Evolutionary conservation across 129 eudicot species (phyloP).

Genomic region (Erigeron canadensis): DNA sequence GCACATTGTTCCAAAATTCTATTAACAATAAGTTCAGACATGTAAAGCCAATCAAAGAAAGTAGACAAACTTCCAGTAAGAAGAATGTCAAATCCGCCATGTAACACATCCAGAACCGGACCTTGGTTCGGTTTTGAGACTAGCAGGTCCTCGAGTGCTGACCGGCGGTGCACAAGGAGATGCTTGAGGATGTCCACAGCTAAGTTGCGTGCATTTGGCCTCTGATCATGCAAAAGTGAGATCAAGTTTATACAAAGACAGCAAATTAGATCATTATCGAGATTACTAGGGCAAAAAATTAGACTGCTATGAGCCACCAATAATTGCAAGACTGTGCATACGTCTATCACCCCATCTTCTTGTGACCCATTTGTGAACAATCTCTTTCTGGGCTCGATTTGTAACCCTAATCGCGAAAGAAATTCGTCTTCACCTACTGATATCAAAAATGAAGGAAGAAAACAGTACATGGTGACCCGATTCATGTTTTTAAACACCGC

Average conservation of each 20-base stretch:
- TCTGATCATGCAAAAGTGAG: conserved; percentile 70
- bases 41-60: conserved; percentile 76
- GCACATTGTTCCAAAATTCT: conserved; percentile 87
- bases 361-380: conserved; percentile 23
- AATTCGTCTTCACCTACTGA: conserved; percentile 88
- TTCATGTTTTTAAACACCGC: conserved; percentile 76
- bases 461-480: conserved; percentile 75
- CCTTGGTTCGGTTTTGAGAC: conserved; percentile 91
- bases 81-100: conserved; percentile 88
- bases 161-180: conserved; percentile 85
- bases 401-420: conserved; percentile 72
- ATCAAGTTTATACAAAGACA: conserved; percentile 86
- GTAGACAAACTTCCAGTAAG: conserved; percentile 64
- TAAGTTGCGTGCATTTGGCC: conserved; percentile 58
- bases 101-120: conserved; percentile 75
- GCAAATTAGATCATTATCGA: conserved; percentile 77
- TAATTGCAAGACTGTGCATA: conserved; percentile 78
- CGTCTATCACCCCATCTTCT: conserved; percentile 70
- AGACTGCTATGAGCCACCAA: conserved; percentile 78
- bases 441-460: conserved; percentile 75
- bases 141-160: conserved; percentile 75
- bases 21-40: conserved; percentile 64
- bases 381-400: conserved; percentile 52
- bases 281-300: conserved; percentile 86
- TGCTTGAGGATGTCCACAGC: conserved; percentile 83